A percentile compares a stretch with the other conserved stretches of the same genome.
Evolutionary conservation across 495 filamentous ascomycete genomes (phyloP).

Genomic region (Xylaria palmicola): DNA sequence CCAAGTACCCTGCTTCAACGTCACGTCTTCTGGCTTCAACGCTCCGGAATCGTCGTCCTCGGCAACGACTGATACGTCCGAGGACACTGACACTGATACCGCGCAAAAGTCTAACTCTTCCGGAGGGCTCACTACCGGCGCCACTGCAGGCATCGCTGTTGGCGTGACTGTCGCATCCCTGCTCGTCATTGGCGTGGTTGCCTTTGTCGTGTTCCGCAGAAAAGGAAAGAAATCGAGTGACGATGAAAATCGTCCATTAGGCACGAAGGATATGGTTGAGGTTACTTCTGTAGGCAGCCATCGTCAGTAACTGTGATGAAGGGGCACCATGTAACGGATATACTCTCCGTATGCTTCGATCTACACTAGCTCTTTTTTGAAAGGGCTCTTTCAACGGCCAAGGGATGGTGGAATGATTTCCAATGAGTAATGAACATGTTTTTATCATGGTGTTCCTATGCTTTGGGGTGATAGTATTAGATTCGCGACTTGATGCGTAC

Average conservation of each 20-base stretch:
- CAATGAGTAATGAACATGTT: too few species aligned
- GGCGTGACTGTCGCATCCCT: slow-evolving; percentile 32
- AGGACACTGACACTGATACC: not conserved
- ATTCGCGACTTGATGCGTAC: too few species aligned
- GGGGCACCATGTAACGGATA: not conserved
- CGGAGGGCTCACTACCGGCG: slow-evolving; percentile 37
- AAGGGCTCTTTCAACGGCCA: too few species aligned
- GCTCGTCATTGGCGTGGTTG: slow-evolving; percentile 21
- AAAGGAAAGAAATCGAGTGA: slow-evolving; percentile 11
- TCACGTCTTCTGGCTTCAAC: slow-evolving; percentile 39
- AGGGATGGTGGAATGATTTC: not conserved
- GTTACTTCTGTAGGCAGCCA: slow-evolving; percentile 26
- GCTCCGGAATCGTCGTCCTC: slow-evolving; percentile 21
- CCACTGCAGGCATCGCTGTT: slow-evolving; percentile 2
- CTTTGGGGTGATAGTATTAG: too few species aligned
- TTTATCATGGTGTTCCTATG: too few species aligned
- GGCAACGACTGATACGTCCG: slow-evolving; percentile 8
- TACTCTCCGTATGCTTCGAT: not conserved
- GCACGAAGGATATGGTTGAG: slow-evolving; percentile 19
- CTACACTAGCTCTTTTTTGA: too few species aligned
- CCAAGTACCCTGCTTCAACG: slow-evolving; percentile 52
- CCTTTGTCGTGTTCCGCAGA: slow-evolving; percentile 25
- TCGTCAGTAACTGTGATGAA: not conserved
- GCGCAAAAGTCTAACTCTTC: slow-evolving; percentile 10
- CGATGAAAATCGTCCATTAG: slow-evolving; percentile 3